Percentiles rank a stretch among this genome's conserved stretches.
Evolutionary conservation across 495 filamentous ascomycete species (phyloP).

Genomic region (Usnea hakonensis): DNA sequence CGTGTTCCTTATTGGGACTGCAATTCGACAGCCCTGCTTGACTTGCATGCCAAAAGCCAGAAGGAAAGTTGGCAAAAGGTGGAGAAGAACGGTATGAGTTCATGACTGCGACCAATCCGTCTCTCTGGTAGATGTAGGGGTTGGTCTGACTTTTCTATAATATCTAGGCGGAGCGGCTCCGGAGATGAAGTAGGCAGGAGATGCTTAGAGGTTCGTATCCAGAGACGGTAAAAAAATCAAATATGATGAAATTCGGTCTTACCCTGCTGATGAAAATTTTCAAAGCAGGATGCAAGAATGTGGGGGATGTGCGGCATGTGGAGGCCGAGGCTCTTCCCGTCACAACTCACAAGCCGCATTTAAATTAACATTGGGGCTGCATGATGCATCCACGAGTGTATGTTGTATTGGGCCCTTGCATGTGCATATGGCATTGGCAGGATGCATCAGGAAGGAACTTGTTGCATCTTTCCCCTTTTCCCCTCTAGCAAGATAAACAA

Average conservation of each 20-base stretch:
- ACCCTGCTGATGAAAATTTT: neutral
- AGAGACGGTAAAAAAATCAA: neutral
- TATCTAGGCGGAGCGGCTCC: neutral
- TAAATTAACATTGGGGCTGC: too few species aligned
- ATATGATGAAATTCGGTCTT: neutral
- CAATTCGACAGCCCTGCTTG: neutral
- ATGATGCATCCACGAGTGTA: neutral
- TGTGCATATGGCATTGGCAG: conserved; percentile 4
- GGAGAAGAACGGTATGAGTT: neutral
- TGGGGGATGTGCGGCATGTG: too few species aligned
- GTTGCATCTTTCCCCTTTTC: too few species aligned
- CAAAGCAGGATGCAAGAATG: neutral
- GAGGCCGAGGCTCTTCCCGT: neutral
- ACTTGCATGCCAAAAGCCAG: neutral
- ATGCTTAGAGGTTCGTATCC: neutral
- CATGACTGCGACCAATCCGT: neutral
- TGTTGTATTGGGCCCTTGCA: neutral
- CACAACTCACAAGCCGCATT: neutral
- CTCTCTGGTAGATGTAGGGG: neutral
- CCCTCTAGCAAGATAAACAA: too few species aligned
- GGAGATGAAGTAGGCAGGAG: neutral
- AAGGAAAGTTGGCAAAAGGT: neutral
- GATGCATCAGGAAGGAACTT: neutral
- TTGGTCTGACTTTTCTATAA: neutral
- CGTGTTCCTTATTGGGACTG: neutral